A percentile compares a stretch with the other conserved stretches of the same genome.
These are phyloP conservation scores for Linum trigynum DNA, from an alignment of 345 rosid species.

Conservation along the genomic window DNA sequence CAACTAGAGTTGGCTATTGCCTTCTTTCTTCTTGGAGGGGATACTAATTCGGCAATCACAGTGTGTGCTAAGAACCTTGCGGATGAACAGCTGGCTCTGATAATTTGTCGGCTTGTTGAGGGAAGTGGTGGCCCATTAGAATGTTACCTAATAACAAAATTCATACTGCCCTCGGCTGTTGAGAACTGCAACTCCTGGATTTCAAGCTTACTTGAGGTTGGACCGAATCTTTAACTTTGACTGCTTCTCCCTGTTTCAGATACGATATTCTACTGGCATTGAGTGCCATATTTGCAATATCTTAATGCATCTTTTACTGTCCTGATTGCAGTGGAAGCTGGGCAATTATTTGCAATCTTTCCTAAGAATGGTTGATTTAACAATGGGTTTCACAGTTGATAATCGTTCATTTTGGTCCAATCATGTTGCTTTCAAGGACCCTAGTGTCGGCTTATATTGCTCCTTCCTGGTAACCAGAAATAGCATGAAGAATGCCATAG, in stretches of 20 bases:
- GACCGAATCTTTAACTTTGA: conserved; percentile 21
- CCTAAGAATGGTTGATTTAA: conserved; percentile 52
- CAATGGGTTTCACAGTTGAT: conserved; percentile 23
- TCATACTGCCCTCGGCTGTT: conserved; percentile 62
- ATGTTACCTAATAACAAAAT: conserved; percentile 48
- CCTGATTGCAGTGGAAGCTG: conserved; percentile 74
- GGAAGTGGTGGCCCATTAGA: conserved; percentile 67
- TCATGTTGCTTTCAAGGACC: conserved; percentile 64
- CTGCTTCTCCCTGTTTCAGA: background rate
- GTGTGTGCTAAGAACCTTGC: conserved; percentile 79
- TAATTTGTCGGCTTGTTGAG: conserved; percentile 80
- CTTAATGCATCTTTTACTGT: conserved; percentile 12
- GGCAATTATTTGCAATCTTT: conserved; percentile 62
- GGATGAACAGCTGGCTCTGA: conserved; percentile 89
- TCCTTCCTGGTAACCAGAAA: conserved; percentile 44
- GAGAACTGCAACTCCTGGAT: conserved; percentile 81
- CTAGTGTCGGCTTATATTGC: conserved; percentile 67
- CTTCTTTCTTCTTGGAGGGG: conserved; percentile 94
- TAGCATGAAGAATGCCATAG: conserved; percentile 54
- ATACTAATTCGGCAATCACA: conserved; percentile 69
- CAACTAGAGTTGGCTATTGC: conserved; percentile 83
- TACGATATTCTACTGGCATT: background rate
- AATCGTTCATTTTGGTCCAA: conserved; percentile 41
- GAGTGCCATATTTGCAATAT: conserved; percentile 1
- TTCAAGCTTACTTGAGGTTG: conserved; percentile 73